phyloP scores from a whole-genome alignment of 106 monocot species.

The Dioscorea zingiberensis region DNA sequence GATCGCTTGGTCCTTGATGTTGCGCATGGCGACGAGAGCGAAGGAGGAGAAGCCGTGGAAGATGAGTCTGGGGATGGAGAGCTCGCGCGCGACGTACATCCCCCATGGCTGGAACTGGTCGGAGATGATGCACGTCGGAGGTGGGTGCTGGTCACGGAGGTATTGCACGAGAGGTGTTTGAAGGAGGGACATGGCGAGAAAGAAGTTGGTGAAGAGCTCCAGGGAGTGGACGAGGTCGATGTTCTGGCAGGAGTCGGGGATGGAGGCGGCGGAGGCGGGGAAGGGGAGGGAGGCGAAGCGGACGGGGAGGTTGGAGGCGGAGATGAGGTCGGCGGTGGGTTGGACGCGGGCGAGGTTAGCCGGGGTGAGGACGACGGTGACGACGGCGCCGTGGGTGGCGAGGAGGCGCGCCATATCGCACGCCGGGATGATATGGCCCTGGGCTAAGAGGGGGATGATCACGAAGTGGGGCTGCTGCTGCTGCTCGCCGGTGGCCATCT shows the following conservation, averaged over 20 bases:
- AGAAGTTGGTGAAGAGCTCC: background rate
- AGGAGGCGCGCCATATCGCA: background rate
- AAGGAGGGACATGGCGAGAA: too few relatives aligned
- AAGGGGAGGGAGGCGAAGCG: background rate
- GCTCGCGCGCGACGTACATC: too few relatives aligned
- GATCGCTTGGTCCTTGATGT: too few relatives aligned
- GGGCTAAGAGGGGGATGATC: background rate
- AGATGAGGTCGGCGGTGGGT: background rate
- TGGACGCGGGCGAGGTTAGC: background rate
- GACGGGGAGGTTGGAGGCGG: background rate
- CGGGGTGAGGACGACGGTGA: slow-evolving; percentile 5
- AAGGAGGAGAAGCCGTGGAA: too few relatives aligned
- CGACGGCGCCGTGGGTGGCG: background rate
- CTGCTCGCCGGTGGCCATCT: background rate
- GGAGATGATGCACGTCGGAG: too few relatives aligned
- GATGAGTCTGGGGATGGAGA: background rate
- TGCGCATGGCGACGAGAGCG: too few relatives aligned
- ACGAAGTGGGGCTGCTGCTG: background rate
- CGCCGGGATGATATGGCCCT: slow-evolving; percentile 5
- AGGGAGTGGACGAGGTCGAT: background rate
- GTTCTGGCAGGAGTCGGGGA: background rate
- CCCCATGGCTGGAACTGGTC: too few relatives aligned
- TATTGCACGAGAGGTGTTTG: too few relatives aligned
- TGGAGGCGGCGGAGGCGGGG: background rate
- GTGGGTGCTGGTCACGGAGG: too few relatives aligned